Base-by-base conservation (phyloP, 495 filamentous ascomycete genomes). In the Neurospora sp. region DNA sequence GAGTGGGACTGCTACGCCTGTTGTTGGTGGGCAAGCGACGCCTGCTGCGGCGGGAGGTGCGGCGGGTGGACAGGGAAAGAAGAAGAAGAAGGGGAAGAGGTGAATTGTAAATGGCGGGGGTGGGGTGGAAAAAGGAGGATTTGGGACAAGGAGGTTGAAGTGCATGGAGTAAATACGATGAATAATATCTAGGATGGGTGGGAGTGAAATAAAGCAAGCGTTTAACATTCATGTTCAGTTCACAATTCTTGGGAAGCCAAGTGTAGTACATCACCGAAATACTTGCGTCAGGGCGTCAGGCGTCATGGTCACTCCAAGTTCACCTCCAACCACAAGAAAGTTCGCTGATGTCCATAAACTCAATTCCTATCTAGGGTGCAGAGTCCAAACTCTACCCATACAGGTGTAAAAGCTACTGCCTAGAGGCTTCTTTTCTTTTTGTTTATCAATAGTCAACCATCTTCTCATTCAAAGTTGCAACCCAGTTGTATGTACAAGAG, bases 71-170 rank as follows among this genome's bases (percentile, higher is more conserved):
- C 83, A 84, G 81, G 83, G 82, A 73, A 86, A 86, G 81, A 87
- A 86, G 82, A 87, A 86, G 82, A 87, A 86, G 83, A 87, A 86
- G 78, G 84, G 85, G 68, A 87, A 87, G 86, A 84, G 84, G 80
- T 87, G 73, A 69, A 59, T 20, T 5, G 35, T 69, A 68, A 12
- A 37, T 37, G 8, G 3, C 8, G 8, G 22, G 3, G 5, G 35
- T 12, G 22, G 27, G 69, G 38, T 20, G 42, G 27, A 31, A 44
- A 5, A 22, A 3, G 2, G 8, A n/a, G 41, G 12, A 8, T 22
- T n/a, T n/a, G 7, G 37, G n/a, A 9, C 2, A 8, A 45, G 42
- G 17, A 3, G 8, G 17, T n/a, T 1, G 42, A n/a, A n/a, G 40
- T n/a, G 42, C 8, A n/a, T 9, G 42, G 42, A 61, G 53, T 14